Evolutionary conservation across 768 basidiomycete genomes (phyloP).

Genomic region (Podaxis sp.): DNA sequence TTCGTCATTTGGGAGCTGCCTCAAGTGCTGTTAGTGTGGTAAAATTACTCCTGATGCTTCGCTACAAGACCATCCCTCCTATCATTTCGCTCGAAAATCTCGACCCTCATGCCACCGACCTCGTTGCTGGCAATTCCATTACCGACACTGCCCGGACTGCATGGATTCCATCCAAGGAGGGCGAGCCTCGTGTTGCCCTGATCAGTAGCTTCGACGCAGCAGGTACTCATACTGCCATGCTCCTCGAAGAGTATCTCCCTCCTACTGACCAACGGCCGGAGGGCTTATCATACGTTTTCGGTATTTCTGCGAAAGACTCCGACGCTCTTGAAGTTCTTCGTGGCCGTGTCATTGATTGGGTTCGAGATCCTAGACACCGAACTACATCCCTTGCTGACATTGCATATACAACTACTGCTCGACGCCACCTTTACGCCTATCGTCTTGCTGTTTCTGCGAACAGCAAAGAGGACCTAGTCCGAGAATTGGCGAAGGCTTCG

Average conservation of each 20-base stretch:
- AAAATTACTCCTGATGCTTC: conserved; percentile 70
- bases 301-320: conserved; percentile 58
- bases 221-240: conserved; percentile 63
- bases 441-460: conserved; percentile 49
- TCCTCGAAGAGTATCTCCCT: conserved; percentile 49
- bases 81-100: conserved; percentile 56
- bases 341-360: conserved; percentile 43
- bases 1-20: conserved; percentile 75
- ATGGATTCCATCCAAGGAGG: conserved; percentile 40
- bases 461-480: conserved; percentile 42
- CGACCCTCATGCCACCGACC: conserved; percentile 53
- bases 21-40: conserved; percentile 72
- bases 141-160: conserved; percentile 39
- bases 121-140: conserved; percentile 44
- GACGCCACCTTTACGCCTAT: conserved; percentile 53
- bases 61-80: conserved; percentile 50
- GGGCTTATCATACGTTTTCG: conserved; percentile 41
- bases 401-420: conserved; percentile 66
- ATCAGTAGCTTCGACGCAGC: conserved; percentile 78
- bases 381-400: conserved; percentile 38
- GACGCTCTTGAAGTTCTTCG: conserved; percentile 47
- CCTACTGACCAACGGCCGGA: not conserved
- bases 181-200: conserved; percentile 47
- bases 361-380: conserved; percentile 28
- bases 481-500: conserved; percentile 36